Evolutionary conservation across 148 eudicot species (phyloP).

Genomic region (Talinum fruticosum): DNA sequence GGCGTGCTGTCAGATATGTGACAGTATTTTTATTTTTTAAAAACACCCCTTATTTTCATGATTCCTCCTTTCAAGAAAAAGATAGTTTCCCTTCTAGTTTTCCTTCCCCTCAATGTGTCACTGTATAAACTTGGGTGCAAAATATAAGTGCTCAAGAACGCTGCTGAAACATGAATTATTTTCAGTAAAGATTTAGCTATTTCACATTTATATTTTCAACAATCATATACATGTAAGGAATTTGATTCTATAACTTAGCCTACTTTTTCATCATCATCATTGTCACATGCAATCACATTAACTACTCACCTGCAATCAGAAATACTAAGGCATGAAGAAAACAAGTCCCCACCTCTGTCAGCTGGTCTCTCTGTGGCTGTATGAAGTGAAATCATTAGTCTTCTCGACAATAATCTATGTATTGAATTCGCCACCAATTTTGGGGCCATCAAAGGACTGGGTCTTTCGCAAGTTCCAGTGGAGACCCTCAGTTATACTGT

Average conservation of each 20-base stretch:
- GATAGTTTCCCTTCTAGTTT: too few relatives aligned
- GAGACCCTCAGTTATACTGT: constrained; percentile 89
- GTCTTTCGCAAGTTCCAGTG: constrained; percentile 96
- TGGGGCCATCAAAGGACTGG: constrained; percentile 76
- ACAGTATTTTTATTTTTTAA: too few relatives aligned
- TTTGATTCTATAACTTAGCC: background rate
- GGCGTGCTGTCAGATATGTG: too few relatives aligned
- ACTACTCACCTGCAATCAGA: background rate
- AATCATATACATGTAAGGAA: background rate
- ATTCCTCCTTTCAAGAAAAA: too few relatives aligned
- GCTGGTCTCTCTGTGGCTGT: constrained; percentile 2
- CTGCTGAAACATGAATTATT: too few relatives aligned
- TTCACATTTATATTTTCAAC: constrained; percentile 5
- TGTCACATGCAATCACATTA: background rate
- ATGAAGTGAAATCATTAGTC: background rate
- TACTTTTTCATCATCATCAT: background rate
- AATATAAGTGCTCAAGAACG: too few relatives aligned
- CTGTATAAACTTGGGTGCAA: too few relatives aligned
- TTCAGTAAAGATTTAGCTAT: background rate
- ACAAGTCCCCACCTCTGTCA: background rate
- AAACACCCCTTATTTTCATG: too few relatives aligned
- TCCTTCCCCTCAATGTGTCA: too few relatives aligned
- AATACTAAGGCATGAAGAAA: too few relatives aligned
- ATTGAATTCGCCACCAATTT: constrained; percentile 9
- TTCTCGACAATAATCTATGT: background rate